Evolutionary conservation across 176 grass and related monocot genomes (phyloP).

Genomic region (Aegilops speltoides): DNA sequence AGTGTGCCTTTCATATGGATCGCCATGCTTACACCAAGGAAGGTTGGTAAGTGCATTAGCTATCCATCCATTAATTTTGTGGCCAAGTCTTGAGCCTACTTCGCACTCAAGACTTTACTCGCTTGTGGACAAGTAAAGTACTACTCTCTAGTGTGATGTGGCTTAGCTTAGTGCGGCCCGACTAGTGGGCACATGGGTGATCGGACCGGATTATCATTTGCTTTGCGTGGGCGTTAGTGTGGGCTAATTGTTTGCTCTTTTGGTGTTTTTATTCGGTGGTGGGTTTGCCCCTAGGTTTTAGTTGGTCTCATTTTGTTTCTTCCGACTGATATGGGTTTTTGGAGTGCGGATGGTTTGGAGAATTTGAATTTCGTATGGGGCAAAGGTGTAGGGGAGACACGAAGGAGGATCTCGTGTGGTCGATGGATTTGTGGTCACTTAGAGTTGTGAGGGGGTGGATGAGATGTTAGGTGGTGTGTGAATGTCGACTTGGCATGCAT

Average conservation of each 20-base stretch:
- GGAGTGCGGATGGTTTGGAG: conserved; percentile 14
- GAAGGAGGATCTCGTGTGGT: neutral
- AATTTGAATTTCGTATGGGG: conserved; percentile 33
- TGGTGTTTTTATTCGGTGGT: no score
- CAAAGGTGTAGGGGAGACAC: neutral
- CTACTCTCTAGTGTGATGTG: no score
- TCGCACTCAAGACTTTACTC: no score
- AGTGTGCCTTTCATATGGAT: no score
- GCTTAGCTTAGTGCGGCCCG: neutral
- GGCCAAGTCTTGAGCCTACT: no score
- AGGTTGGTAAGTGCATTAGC: no score
- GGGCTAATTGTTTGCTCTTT: neutral
- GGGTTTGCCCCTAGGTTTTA: no score
- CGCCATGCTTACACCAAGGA: no score
- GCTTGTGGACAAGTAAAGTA: no score
- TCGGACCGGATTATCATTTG: neutral
- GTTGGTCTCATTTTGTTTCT: neutral
- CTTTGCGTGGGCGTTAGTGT: neutral
- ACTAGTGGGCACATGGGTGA: neutral
- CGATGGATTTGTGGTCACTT: neutral
- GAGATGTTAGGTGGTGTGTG: neutral
- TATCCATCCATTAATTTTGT: no score
- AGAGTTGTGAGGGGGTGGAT: neutral
- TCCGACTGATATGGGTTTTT: neutral
- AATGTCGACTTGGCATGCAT: neutral